Base-by-base conservation (phyloP, 768 basidiomycete genomes). In the Boletus rufocinnamomeus region DNA sequence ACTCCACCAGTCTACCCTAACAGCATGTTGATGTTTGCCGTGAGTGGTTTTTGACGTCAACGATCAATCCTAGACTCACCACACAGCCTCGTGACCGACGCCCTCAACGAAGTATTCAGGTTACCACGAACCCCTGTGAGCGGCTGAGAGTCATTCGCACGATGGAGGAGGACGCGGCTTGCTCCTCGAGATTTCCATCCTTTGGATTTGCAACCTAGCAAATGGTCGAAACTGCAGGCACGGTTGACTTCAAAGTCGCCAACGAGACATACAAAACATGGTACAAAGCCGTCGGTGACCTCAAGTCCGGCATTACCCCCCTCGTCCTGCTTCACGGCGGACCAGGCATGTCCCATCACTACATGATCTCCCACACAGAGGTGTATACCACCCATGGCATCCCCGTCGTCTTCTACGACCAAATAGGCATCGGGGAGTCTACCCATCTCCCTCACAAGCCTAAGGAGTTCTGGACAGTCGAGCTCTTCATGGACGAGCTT, bases 401-500 rank as follows among this genome's bases (percentile, higher is more conserved):
- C 47, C 75, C 80, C 30, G 69, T 82, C 58, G 67, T 82, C 40
- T 73, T 82, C 62, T 81, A 82, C 55, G 81, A 82, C 63, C 81
- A 82, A 67, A 59, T 82, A 48, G 81, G 80, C 27, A 73, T 64
- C 58, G 77, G 74, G 3, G 62, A 63, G 16, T 81, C 81, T 1
- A 77, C 80, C n/a, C 80, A 77, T 53, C 71, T 80, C 1, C 71
- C 63, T 0, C 70, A 74, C 55, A 77, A 75, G 41, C 62, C 69
- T 2, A 61, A 59, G 4, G 66, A 70, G 19, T 80, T 80, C 61
- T 77, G 78, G 80, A 78, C 76, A 19, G 69, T 76, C 49, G 74
- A 79, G 19, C 74, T 85, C 7, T 85, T 83, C 73, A 63, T 81
- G 44, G 77, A 77, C 19, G 80, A 86, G 70, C 77, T 86, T 32